Base-by-base conservation (phyloP, 768 basidiomycete species). In the Galerina marginata region DNA sequence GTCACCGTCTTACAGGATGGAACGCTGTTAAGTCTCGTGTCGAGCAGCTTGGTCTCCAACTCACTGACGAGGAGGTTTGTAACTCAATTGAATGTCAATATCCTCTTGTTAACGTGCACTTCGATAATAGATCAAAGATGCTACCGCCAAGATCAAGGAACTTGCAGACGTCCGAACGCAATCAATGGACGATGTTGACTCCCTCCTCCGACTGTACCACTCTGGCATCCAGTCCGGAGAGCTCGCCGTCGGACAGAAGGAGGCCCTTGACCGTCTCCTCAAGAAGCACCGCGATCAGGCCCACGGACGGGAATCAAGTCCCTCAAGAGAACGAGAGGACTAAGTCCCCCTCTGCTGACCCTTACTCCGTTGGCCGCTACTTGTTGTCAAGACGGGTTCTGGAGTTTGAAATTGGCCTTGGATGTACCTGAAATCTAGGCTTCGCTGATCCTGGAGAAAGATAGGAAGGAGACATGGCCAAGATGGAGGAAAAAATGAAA, bases 11-110 rank as follows among this genome's bases (percentile, higher is more conserved):
- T 61, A 98, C 95, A 6, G 96, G 96, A 49, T 99, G 96, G 97
- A 99, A 99, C 74, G 97, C 97, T 43, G 96, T 99, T 87, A 99
- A 99, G 86, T 95, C 92, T 59, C 93, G 97, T 74, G 97, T 96
- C 23, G 97, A 99, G 79, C 97, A 99, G 74, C 87, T 99, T 47
- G 91, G 93, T 60, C 85, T 99, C 59, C 82, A 85, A 57, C 83
- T 99, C 67, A 91, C 87, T 2, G 97, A 99, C 71, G 96, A 92
- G 5, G 89, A 96, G 86, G 90, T 89, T 55, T 46, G 78, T 73
- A 44, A 33, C 29, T 33, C 7, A 2, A 33, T 33, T 33, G 29
- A 33, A 33, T 4, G 7, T 33, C 7, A 33, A 33, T 33, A 33
- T 1, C 29, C 4, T 33, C 29, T 42, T 9, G 40, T 61, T 62